Evolutionary conservation across 192 early-diverging fungal genomes (phyloP).

Genomic region (Gryganskiella cystojenkinii): DNA sequence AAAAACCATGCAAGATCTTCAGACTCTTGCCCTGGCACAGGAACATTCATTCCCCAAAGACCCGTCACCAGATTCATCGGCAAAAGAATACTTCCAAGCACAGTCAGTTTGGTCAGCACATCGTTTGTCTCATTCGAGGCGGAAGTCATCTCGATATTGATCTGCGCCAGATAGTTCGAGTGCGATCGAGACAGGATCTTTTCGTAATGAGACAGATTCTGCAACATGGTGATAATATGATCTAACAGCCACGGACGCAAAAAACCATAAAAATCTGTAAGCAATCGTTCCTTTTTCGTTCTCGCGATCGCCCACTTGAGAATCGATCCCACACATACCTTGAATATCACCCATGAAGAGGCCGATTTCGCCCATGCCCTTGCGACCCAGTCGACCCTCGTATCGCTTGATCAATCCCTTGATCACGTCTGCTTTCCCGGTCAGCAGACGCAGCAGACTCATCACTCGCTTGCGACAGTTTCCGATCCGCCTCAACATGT

Average conservation of each 20-base stretch:
- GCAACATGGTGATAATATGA: constrained; percentile 83
- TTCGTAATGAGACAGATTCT: constrained; percentile 82
- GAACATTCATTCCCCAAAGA: constrained; percentile 74
- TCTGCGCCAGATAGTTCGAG: constrained; percentile 80
- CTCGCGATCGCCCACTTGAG: not conserved
- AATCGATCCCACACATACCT: constrained; percentile 61
- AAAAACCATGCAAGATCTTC: constrained; percentile 62
- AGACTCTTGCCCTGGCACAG: constrained; percentile 68
- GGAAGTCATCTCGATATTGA: constrained; percentile 79
- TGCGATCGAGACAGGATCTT: constrained; percentile 76
- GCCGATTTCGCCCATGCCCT: constrained; percentile 64
- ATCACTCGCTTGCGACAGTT: constrained; percentile 60
- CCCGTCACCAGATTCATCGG: constrained; percentile 92
- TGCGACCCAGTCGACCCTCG: constrained; percentile 54
- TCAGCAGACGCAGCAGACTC: constrained; percentile 59
- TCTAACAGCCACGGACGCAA: no score
- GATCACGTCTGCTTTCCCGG: constrained; percentile 66
- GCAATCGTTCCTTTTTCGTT: no score
- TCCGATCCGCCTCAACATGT: constrained; percentile 66
- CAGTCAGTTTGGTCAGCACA: constrained; percentile 89
- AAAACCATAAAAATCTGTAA: no score
- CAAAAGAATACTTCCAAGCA: constrained; percentile 88
- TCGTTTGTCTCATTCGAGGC: constrained; percentile 87
- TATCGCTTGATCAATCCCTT: constrained; percentile 66
- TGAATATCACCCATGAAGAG: constrained; percentile 86